Evolutionary conservation across 345 rosid species (phyloP).

Genomic region (Mallotus nudiflorus): DNA sequence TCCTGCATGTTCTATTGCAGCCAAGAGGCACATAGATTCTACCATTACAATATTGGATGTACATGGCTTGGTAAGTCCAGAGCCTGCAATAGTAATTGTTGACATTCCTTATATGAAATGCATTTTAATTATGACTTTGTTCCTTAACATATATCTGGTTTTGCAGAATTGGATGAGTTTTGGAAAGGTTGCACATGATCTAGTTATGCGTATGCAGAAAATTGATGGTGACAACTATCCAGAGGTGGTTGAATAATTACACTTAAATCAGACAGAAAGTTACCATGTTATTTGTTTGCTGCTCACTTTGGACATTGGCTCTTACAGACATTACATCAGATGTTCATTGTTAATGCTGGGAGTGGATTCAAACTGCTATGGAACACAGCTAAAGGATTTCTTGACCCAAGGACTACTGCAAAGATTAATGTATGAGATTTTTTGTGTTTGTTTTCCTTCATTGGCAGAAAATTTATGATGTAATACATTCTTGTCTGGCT

Average conservation of each 20-base stretch:
- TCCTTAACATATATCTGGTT: conserved; percentile 17
- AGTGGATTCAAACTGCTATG: conserved; percentile 80
- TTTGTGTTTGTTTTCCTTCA: conserved; percentile 2
- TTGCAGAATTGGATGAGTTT: conserved; percentile 88
- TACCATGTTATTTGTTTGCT: conserved; percentile 11
- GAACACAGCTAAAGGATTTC: conserved; percentile 85
- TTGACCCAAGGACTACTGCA: conserved; percentile 86
- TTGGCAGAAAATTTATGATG: conserved; percentile 15
- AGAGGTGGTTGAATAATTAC: conserved; percentile 55
- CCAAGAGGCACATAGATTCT: conserved; percentile 76
- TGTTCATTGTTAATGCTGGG: conserved; percentile 92
- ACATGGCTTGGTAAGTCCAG: conserved; percentile 68
- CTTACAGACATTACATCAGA: conserved; percentile 82
- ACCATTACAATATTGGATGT: conserved; percentile 81
- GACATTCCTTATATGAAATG: not conserved
- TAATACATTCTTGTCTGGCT: conserved; percentile 31
- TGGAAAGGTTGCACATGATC: conserved; percentile 87
- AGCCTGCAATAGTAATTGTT: conserved; percentile 13
- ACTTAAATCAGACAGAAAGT: not conserved
- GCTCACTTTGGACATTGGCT: conserved; percentile 15
- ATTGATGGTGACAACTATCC: conserved; percentile 99
- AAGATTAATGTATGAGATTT: conserved; percentile 69
- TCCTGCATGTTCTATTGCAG: conserved; percentile 86
- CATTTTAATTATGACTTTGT: conserved; percentile 1
- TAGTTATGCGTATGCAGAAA: conserved; percentile 91